These are phyloP conservation scores for Protomyces pachydermus DNA, from an alignment of 1,139 yeast species.

Conservation along the genomic window DNA sequence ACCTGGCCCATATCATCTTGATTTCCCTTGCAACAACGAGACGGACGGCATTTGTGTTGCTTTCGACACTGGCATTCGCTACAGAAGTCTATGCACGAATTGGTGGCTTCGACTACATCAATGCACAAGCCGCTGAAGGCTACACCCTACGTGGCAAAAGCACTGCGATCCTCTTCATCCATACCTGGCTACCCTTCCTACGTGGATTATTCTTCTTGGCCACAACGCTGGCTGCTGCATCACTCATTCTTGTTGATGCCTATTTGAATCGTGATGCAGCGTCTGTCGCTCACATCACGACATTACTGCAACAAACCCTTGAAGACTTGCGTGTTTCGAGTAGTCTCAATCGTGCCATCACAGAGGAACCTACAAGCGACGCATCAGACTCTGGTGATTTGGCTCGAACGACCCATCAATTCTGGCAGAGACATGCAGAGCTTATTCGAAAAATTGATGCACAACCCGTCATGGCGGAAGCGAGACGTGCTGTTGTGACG, in stretches of 20 bases:
- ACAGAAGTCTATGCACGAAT: slow-evolving; percentile 4
- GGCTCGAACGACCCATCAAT: background rate
- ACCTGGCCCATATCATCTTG: background rate
- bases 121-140: background rate
- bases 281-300: background rate
- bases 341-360: slow-evolving; percentile 12
- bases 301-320: slow-evolving; percentile 1
- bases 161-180: background rate
- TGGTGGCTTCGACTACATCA: slow-evolving; percentile 14
- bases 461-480: background rate
- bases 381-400: background rate
- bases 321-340: slow-evolving; percentile 14
- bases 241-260: slow-evolving; percentile 11
- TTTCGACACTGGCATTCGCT: background rate
- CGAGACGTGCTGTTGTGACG: background rate
- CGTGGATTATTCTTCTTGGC: slow-evolving; percentile 9
- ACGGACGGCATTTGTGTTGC: background rate
- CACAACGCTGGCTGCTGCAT: background rate
- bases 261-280: background rate
- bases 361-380: background rate
- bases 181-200: background rate
- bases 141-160: background rate
- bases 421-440: background rate
- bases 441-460: background rate
- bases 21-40: background rate